Conservation (phyloP, 1,284 basidiomycete species). For the Cryptococcus deneoformans region DNA sequence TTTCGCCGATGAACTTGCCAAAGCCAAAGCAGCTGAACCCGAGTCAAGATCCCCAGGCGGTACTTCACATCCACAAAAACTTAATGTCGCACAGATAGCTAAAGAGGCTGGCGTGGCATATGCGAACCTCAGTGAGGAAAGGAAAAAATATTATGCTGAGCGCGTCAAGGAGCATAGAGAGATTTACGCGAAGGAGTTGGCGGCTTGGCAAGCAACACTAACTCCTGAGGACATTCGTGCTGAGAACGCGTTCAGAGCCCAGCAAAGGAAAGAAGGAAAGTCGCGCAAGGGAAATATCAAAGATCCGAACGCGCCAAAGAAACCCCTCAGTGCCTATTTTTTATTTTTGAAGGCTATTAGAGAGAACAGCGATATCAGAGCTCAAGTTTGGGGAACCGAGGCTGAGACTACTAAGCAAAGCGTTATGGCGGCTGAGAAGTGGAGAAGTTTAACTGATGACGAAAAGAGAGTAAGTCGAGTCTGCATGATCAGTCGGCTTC, state of each 20-base stretch:
- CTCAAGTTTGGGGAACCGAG: slow-evolving; percentile 85
- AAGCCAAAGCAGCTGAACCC: slow-evolving; percentile 66
- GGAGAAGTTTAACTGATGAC: slow-evolving; percentile 85
- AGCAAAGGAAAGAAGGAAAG: slow-evolving; percentile 90
- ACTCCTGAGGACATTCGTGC: slow-evolving; percentile 93
- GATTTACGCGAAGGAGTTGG: slow-evolving; percentile 70
- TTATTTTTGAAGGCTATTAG: slow-evolving; percentile 90
- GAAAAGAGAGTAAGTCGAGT: slow-evolving; percentile 71
- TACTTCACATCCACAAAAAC: slow-evolving; percentile 55
- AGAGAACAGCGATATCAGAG: slow-evolving; percentile 63
- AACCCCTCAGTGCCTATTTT: slow-evolving; percentile 91
- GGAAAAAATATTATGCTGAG: slow-evolving; percentile 83
- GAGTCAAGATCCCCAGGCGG: slow-evolving; percentile 49
- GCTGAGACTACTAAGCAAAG: slow-evolving; percentile 93
- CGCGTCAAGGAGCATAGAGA: slow-evolving; percentile 81
- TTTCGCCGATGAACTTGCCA: slow-evolving; percentile 92
- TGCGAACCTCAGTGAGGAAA: slow-evolving; percentile 68
- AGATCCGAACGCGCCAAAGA: slow-evolving; percentile 95
- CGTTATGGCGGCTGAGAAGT: slow-evolving; percentile 85
- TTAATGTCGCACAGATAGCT: slow-evolving; percentile 93
- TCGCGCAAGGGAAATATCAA: slow-evolving; percentile 92
- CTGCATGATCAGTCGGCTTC: background rate
- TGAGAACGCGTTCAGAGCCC: slow-evolving; percentile 87
- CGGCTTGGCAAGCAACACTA: slow-evolving; percentile 80
- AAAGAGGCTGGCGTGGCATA: slow-evolving; percentile 93